Conservation (phyloP, 768 basidiomycete genomes). For the Pholiota conissans region DNA sequence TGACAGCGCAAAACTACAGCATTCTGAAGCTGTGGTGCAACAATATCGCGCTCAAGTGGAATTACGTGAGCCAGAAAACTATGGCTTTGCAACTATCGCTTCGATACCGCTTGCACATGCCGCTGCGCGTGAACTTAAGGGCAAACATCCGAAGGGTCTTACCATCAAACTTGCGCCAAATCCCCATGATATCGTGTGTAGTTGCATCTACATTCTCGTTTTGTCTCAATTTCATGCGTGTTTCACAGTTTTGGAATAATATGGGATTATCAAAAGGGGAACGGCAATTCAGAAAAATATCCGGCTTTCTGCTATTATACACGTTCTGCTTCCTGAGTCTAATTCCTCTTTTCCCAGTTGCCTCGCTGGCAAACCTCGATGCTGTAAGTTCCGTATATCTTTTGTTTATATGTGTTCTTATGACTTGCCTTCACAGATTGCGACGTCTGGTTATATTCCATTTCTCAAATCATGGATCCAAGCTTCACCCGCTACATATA, state of each 20-base stretch:
- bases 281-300: slow-evolving; percentile 48
- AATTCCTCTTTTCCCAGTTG: slow-evolving; percentile 77
- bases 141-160: slow-evolving; percentile 62
- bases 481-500: slow-evolving; percentile 59
- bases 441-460: slow-evolving; percentile 50
- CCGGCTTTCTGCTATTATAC: slow-evolving; percentile 66
- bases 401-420: too few species aligned
- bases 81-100: slow-evolving; percentile 77
- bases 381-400: slow-evolving; percentile 39
- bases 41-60: slow-evolving; percentile 60
- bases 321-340: slow-evolving; percentile 81
- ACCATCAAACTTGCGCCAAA: slow-evolving; percentile 69
- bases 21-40: slow-evolving; percentile 57
- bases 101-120: slow-evolving; percentile 72
- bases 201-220: not conserved
- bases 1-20: slow-evolving; percentile 29
- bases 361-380: slow-evolving; percentile 79
- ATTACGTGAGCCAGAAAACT: slow-evolving; percentile 62
- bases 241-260: slow-evolving; percentile 74
- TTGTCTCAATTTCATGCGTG: not conserved
- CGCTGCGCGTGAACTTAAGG: slow-evolving; percentile 57
- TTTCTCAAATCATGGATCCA: slow-evolving; percentile 66
- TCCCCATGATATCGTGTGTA: slow-evolving; percentile 37
- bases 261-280: slow-evolving; percentile 56
- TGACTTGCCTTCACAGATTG: too few species aligned